Evolutionary conservation across 345 rosid species (phyloP), one percentile per base, ranked within the genome.

Genomic region (Arabidopsis thaliana): DNA sequence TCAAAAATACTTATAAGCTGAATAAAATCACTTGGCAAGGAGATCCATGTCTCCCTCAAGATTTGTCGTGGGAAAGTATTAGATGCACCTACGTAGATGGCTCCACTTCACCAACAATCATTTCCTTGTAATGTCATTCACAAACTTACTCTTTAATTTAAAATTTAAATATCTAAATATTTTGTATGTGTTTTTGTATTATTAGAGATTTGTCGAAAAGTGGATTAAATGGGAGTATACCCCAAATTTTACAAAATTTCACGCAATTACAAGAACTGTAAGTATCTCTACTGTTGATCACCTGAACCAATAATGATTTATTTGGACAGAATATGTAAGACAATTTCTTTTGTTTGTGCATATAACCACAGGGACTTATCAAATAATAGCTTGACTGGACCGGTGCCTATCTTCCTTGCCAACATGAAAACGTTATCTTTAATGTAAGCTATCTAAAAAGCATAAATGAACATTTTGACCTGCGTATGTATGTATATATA

Each of bases 21-120:
- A 76, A 53, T 51, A 37, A 57, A 22, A 71, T 63, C 30, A 70
- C 48, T 61, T 85, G 84, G 89, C 84, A 83, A 66, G 89, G 89
- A 66, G 89, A 85, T 78, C 87, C 87, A 8, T 80, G 84, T 49
- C 49, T 66, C 53, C 84, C 83, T 50, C 28, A 23, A 32, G 59
- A 3, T 4, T 65, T 59, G 42, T 8, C 16, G 16, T 83, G 87
- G 87, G 69, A 80, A 5, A 82, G 81, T 38, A 61, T 86, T 20
- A 61, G 45, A 13, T 85, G 87, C 74, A 56, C 22, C 69, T 76
- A 65, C 11, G 24, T 4, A 22, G 13, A 41, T 59, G 56, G 6
- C 30, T 23, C 60, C 4, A 38, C 51, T 30, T 67, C 77, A 40
- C 82, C 83, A 22, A 80, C 57, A 16, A 78, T 85, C 44, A 72